Conservation (phyloP, 805 yeast species). For the Candida lessepsii region DNA sequence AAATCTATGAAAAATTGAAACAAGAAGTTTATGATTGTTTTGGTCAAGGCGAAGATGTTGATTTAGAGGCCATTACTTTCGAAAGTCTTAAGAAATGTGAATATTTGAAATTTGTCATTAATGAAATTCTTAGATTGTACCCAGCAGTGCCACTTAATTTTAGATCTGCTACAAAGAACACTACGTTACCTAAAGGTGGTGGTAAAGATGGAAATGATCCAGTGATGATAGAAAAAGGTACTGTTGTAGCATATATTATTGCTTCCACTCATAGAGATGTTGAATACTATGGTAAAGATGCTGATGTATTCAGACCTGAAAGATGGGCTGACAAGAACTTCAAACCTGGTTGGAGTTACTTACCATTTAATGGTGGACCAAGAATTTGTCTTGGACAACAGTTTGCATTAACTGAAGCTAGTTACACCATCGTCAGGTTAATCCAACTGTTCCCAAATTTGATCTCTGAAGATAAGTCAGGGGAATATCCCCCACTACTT, state of each 20-base stretch:
- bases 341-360: slow-evolving; percentile 45
- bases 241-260: slow-evolving; percentile 36
- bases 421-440: slow-evolving; percentile 41
- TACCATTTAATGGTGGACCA: slow-evolving; percentile 58
- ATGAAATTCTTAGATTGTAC: slow-evolving; percentile 33
- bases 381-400: slow-evolving; percentile 57
- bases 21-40: slow-evolving; percentile 25
- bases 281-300: slow-evolving; percentile 44
- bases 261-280: slow-evolving; percentile 43
- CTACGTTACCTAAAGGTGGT: slow-evolving; percentile 37
- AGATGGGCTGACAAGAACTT: slow-evolving; percentile 43
- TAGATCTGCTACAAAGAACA: slow-evolving; percentile 29
- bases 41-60: slow-evolving; percentile 25
- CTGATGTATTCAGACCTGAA: slow-evolving; percentile 45
- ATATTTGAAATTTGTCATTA: slow-evolving; percentile 30
- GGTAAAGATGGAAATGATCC: slow-evolving; percentile 39
- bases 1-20: slow-evolving; percentile 27
- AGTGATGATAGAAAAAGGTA: slow-evolving; percentile 43
- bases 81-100: slow-evolving; percentile 35
- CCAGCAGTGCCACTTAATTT: slow-evolving; percentile 37
- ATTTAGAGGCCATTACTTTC: slow-evolving; percentile 27
- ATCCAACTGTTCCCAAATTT: slow-evolving; percentile 25
- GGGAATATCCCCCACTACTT: slow-evolving; percentile 17
- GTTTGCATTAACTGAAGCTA: slow-evolving; percentile 53
- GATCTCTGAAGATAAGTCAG: slow-evolving; percentile 11